phyloP scores from a whole-genome alignment of 495 filamentous ascomycete genomes.

The Daldinia decipiens region DNA sequence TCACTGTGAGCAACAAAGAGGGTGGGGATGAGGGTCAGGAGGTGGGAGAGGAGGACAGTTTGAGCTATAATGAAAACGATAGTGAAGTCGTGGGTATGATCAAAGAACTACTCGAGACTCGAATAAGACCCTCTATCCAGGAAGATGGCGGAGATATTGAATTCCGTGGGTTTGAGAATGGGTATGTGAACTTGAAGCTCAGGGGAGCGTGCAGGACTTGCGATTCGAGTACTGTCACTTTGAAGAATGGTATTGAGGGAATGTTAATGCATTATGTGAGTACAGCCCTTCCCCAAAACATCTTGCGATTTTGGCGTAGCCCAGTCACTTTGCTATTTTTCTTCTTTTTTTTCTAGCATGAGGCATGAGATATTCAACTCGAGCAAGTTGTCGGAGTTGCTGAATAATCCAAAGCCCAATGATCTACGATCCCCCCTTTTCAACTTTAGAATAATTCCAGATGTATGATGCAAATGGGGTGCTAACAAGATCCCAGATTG shows the following conservation, averaged over 20 bases:
- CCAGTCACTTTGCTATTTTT: neutral
- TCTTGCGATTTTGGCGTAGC: neutral
- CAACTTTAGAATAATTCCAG: neutral
- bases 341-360: neutral
- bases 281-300: slow-evolving; percentile 16
- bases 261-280: slow-evolving; percentile 85
- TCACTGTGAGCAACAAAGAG: slow-evolving; percentile 71
- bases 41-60: slow-evolving; percentile 68
- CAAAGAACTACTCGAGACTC: slow-evolving; percentile 95
- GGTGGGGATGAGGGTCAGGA: slow-evolving; percentile 53
- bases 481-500: slow-evolving; percentile 69
- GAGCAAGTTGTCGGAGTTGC: neutral
- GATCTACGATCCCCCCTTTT: no score
- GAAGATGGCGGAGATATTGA: slow-evolving; percentile 99
- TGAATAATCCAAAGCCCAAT: neutral
- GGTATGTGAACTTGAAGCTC: slow-evolving; percentile 85
- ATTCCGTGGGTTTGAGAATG: slow-evolving; percentile 86
- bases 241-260: slow-evolving; percentile 96
- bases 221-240: slow-evolving; percentile 92
- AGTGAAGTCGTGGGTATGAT: slow-evolving; percentile 97
- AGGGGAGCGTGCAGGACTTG: slow-evolving; percentile 94
- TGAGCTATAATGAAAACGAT: slow-evolving; percentile 85
- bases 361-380: neutral
- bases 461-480: slow-evolving; percentile 10
- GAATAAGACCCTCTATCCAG: slow-evolving; percentile 93